A percentile compares a stretch with the other conserved stretches of the same genome.
phyloP scores from a whole-genome alignment of 257 asterid species.

The Fraxinus pennsylvanica region DNA sequence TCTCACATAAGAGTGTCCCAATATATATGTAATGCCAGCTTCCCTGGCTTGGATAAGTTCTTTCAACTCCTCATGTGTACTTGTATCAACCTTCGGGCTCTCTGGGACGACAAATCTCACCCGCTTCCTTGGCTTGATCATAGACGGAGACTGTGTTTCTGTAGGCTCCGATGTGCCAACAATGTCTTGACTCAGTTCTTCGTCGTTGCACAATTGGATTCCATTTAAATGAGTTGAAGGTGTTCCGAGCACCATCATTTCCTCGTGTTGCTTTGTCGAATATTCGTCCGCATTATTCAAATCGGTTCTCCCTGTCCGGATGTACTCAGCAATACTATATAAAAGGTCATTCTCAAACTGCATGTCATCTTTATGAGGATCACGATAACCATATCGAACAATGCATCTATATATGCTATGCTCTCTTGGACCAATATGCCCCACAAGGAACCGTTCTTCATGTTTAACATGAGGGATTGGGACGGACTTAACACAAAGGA shows the following conservation, averaged over 20 bases:
- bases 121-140: constrained; percentile 44
- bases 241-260: constrained; percentile 72
- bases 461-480: constrained; percentile 79
- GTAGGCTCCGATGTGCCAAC: constrained; percentile 52
- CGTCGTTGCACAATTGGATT: constrained; percentile 41
- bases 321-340: constrained; percentile 82
- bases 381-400: constrained; percentile 88
- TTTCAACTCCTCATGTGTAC: constrained; percentile 53
- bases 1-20: constrained; percentile 82
- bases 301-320: constrained; percentile 41
- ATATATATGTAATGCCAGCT: constrained; percentile 75
- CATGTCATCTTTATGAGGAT: constrained; percentile 71
- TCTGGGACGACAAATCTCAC: constrained; percentile 81
- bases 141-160: constrained; percentile 44
- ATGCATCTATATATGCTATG: constrained; percentile 77
- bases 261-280: constrained; percentile 31
- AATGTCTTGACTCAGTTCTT: constrained; percentile 15
- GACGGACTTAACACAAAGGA: constrained; percentile 85
- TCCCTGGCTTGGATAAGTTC: constrained; percentile 90
- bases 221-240: constrained; percentile 65
- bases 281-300: constrained; percentile 26
- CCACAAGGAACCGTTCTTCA: constrained; percentile 80
- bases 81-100: constrained; percentile 51
- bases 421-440: constrained; percentile 78
- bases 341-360: constrained; percentile 79